These are phyloP conservation scores for Oxytropis ochrocephala DNA, from an alignment of 306 rosid species.

Conservation along the genomic window DNA sequence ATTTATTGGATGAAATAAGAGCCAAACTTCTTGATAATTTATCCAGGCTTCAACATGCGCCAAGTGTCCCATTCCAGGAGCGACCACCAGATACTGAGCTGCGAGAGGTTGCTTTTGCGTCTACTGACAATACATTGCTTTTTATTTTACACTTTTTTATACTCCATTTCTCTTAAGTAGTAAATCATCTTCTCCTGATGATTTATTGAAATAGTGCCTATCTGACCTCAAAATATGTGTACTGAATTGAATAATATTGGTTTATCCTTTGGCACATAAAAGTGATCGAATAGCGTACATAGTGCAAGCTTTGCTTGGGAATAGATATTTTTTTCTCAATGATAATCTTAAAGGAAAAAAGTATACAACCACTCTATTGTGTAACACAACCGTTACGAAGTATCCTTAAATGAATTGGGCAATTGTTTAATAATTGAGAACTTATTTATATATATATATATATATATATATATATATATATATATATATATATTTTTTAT, in stretches of 20 bases:
- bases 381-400: too few species aligned
- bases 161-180: background rate
- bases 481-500: too few species aligned
- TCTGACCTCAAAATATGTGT: background rate
- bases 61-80: slow-evolving; percentile 46
- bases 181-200: background rate
- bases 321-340: background rate
- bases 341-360: background rate
- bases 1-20: slow-evolving; percentile 35
- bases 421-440: too few species aligned
- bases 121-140: background rate
- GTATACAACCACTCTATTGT: background rate
- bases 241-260: too few species aligned
- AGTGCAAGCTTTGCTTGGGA: background rate
- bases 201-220: background rate
- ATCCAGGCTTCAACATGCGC: slow-evolving; percentile 44
- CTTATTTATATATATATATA: too few species aligned
- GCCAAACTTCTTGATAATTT: slow-evolving; percentile 35
- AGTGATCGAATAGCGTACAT: background rate
- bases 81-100: slow-evolving; percentile 42
- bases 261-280: slow-evolving; percentile 8
- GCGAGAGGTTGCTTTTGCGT: slow-evolving; percentile 29
- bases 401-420: too few species aligned
- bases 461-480: too few species aligned
- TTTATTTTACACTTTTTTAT: background rate